Evolutionary conservation across 257 asterid genomes (phyloP).

Genomic region (Ehretia macrophylla): DNA sequence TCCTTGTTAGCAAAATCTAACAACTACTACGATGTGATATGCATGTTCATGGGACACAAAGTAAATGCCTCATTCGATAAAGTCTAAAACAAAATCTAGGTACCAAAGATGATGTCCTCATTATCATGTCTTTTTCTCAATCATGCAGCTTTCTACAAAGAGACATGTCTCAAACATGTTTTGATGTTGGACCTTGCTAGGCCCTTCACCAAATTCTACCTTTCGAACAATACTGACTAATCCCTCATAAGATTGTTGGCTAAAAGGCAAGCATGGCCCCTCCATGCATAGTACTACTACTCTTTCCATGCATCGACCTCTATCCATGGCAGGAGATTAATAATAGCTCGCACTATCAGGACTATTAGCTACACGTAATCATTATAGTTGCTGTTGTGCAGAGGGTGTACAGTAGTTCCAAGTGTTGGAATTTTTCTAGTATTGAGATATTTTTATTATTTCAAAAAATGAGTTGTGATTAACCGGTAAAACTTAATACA

Average conservation of each 20-base stretch:
- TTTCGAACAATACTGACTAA: constrained; percentile 26
- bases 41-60: constrained; percentile 26
- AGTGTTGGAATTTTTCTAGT: no score
- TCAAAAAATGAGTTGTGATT: no score
- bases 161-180: constrained; percentile 78
- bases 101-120: constrained; percentile 10
- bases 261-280: constrained; percentile 40
- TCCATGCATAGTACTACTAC: constrained; percentile 5
- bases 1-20: constrained; percentile 13
- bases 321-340: not conserved
- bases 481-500: no score
- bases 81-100: constrained; percentile 16
- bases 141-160: not conserved
- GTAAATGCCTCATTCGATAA: constrained; percentile 19
- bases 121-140: constrained; percentile 10
- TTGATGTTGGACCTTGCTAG: constrained; percentile 27
- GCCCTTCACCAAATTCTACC: constrained; percentile 18
- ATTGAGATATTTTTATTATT: no score
- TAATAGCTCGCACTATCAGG: no score
- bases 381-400: no score
- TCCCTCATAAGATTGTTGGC: constrained; percentile 31
- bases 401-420: no score
- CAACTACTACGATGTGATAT: constrained; percentile 10
- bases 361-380: no score
- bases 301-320: constrained; percentile 5